phyloP scores from a whole-genome alignment of 192 early-diverging fungal species.

The Chytriomyces sp. region DNA sequence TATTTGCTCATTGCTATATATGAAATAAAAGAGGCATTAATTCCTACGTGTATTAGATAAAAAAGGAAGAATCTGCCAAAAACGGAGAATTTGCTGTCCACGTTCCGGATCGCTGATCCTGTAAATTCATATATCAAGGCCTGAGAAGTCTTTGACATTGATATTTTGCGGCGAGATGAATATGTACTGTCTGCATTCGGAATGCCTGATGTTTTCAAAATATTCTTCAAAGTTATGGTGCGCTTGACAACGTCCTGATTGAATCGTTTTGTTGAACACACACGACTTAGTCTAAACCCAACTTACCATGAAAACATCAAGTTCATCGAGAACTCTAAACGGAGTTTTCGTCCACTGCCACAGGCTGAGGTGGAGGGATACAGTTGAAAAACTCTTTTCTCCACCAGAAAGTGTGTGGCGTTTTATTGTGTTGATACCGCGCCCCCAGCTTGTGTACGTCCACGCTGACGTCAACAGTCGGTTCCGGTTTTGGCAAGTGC shows the following conservation, averaged over 20 bases:
- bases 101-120: neutral
- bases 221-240: slow-evolving; percentile 74
- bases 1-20: neutral
- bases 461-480: too few relatives aligned
- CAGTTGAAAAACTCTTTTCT: slow-evolving; percentile 90
- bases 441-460: too few relatives aligned
- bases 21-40: neutral
- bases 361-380: slow-evolving; percentile 83
- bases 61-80: neutral
- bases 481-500: too few relatives aligned
- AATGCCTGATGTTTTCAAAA: slow-evolving; percentile 71
- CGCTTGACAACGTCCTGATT: slow-evolving; percentile 85
- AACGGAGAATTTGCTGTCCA: neutral
- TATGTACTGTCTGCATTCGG: slow-evolving; percentile 75
- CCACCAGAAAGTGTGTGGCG: slow-evolving; percentile 92
- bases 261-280: neutral
- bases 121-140: neutral
- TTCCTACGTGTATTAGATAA: neutral
- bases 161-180: slow-evolving; percentile 89
- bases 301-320: slow-evolving; percentile 85
- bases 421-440: too few relatives aligned
- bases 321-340: slow-evolving; percentile 87
- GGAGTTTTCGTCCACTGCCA: slow-evolving; percentile 87
- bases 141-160: neutral
- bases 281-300: neutral